A percentile compares a stretch with the other conserved stretches of the same genome.
Conservation (phyloP, 805 yeast species). For the Starmera dryadoides region DNA sequence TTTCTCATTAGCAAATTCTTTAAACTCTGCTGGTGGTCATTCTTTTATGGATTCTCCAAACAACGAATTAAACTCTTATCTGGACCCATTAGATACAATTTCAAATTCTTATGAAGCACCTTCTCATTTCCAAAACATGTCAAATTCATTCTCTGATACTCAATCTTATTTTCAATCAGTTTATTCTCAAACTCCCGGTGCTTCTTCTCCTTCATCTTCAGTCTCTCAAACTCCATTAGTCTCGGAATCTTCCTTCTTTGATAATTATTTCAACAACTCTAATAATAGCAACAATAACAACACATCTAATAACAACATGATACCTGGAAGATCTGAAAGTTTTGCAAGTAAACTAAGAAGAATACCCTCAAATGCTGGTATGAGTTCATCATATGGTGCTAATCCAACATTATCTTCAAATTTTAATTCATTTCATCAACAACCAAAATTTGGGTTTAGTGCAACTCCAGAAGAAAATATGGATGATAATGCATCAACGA, state of each 20-base stretch:
- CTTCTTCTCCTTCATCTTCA: slow-evolving; percentile 18
- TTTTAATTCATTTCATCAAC: too few species aligned
- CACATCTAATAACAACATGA: background rate
- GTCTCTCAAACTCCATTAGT: slow-evolving; percentile 16
- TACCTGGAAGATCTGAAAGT: slow-evolving; percentile 3
- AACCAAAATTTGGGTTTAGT: too few species aligned
- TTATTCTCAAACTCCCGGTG: slow-evolving; percentile 6
- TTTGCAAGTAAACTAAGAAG: slow-evolving; percentile 19
- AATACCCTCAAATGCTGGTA: slow-evolving; percentile 11
- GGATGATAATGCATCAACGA: background rate
- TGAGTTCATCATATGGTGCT: too few species aligned
- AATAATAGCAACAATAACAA: slow-evolving; percentile 3
- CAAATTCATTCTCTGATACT: slow-evolving; percentile 10
- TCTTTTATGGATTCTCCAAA: slow-evolving; percentile 16
- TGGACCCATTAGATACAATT: slow-evolving; percentile 20
- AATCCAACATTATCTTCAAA: background rate
- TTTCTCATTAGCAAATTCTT: too few species aligned
- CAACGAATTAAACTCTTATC: slow-evolving; percentile 15
- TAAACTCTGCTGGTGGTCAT: too few species aligned
- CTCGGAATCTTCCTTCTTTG: slow-evolving; percentile 18
- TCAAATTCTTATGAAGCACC: slow-evolving; percentile 20
- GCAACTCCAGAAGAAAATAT: background rate
- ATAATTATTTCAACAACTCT: slow-evolving; percentile 13
- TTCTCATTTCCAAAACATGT: slow-evolving; percentile 11
- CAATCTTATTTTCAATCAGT: slow-evolving; percentile 8